Percentiles rank a stretch among this genome's conserved stretches.
Evolutionary conservation across 257 asterid genomes (phyloP).

Genomic region (Solanum appendiculatum): DNA sequence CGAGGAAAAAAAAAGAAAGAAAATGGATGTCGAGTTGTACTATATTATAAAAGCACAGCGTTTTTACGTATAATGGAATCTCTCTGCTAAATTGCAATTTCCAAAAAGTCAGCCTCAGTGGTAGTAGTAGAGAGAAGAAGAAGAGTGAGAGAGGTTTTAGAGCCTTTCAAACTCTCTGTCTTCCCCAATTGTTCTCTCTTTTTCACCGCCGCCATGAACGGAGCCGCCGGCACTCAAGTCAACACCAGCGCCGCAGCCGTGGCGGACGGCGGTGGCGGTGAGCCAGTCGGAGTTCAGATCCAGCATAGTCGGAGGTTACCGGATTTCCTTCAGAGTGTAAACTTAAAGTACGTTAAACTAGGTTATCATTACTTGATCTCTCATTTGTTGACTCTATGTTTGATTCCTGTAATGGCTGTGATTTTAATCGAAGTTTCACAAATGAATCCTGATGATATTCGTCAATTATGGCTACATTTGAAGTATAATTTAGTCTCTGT

Average conservation of each 20-base stretch:
- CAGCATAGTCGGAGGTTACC: conserved; percentile 51
- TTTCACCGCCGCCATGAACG: conserved; percentile 35
- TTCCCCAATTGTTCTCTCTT: neutral
- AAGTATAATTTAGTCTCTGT: conserved; percentile 59
- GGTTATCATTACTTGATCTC: conserved; percentile 86
- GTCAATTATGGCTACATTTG: conserved; percentile 56
- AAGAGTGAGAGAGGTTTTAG: neutral
- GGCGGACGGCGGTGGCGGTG: neutral
- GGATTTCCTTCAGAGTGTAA: conserved; percentile 76
- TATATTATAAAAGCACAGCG: neutral
- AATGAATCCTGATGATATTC: conserved; percentile 59
- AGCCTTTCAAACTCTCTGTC: neutral
- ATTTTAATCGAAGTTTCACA: conserved; percentile 53
- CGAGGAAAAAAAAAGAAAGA: no score
- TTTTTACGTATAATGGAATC: neutral
- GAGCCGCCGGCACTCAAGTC: conserved; percentile 19
- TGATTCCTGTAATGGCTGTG: conserved; percentile 49
- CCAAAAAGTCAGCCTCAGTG: neutral
- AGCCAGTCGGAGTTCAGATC: conserved; percentile 49
- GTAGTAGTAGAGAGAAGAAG: neutral
- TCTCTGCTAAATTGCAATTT: neutral
- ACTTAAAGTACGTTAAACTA: conserved; percentile 71
- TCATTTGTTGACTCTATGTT: conserved; percentile 49
- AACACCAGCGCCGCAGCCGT: no score
- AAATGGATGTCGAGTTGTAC: neutral